A percentile compares a stretch with the other conserved stretches of the same genome.
These are phyloP conservation scores for Paraconiothyrium sp. DNA, from an alignment of 2,329 filamentous ascomycete genomes.

Conservation along the genomic window DNA sequence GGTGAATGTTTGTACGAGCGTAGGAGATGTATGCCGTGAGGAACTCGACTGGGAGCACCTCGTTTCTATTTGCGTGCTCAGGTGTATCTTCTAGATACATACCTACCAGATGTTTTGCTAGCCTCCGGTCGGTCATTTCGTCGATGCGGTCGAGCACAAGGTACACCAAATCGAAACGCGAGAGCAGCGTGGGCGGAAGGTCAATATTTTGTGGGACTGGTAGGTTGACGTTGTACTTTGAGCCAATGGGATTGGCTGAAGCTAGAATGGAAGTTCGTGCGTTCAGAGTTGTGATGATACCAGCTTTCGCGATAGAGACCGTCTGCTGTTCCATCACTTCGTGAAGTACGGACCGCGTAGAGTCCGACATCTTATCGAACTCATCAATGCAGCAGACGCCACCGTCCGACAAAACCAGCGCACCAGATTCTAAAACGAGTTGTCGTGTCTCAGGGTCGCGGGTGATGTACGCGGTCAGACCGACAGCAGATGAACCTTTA, in stretches of 20 bases:
- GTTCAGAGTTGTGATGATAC: slow-evolving; percentile 88
- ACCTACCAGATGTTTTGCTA: slow-evolving; percentile 91
- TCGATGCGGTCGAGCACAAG: slow-evolving; percentile 94
- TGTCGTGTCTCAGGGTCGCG: slow-evolving; percentile 78
- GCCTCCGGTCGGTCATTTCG: slow-evolving; percentile 84
- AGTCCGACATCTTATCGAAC: slow-evolving; percentile 82
- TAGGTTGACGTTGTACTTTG: slow-evolving; percentile 94
- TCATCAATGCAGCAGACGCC: slow-evolving; percentile 83
- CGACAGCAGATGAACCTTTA: slow-evolving; percentile 79
- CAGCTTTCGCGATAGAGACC: slow-evolving; percentile 79
- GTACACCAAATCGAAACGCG: slow-evolving; percentile 96
- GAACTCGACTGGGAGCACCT: slow-evolving; percentile 89
- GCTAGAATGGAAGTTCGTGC: slow-evolving; percentile 94
- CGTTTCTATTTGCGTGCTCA: slow-evolving; percentile 79
- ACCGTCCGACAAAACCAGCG: slow-evolving; percentile 76
- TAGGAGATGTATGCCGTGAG: slow-evolving; percentile 97
- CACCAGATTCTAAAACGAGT: slow-evolving; percentile 78
- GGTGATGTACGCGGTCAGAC: slow-evolving; percentile 80
- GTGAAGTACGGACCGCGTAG: slow-evolving; percentile 77
- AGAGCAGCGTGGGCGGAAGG: slow-evolving; percentile 91
- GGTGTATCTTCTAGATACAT: slow-evolving; percentile 98
- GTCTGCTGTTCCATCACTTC: slow-evolving; percentile 87
- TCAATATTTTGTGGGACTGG: slow-evolving; percentile 99
- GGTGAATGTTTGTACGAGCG: slow-evolving; percentile 85
- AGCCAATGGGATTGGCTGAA: slow-evolving; percentile 97